Evolutionary conservation across 2,329 filamentous ascomycete species (phyloP).

Genomic region (Cytospora paraplurivora): DNA sequence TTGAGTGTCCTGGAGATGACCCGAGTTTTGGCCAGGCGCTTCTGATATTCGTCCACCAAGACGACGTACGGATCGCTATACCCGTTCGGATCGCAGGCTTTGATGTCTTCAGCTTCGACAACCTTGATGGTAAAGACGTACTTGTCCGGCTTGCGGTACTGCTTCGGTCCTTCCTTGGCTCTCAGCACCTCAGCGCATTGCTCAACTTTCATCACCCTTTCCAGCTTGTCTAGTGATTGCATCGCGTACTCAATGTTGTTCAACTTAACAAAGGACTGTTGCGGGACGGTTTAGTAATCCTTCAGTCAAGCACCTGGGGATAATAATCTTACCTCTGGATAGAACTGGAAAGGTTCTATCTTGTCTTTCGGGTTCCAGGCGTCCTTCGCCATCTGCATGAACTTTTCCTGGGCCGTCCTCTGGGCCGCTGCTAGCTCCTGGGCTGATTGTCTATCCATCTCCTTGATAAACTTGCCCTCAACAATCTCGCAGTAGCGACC

Average conservation of each 20-base stretch:
- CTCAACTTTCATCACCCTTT: conserved; percentile 88
- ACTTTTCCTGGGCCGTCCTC: conserved; percentile 87
- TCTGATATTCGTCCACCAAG: conserved; percentile 95
- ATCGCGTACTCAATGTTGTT: conserved; percentile 98
- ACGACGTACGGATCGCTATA: conserved; percentile 97
- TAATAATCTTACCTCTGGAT: conserved; percentile 68
- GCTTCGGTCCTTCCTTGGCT: conserved; percentile 68
- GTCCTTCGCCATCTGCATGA: conserved; percentile 91
- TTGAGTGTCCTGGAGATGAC: conserved; percentile 90
- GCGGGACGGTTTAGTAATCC: conserved; percentile 1
- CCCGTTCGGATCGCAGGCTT: conserved; percentile 95
- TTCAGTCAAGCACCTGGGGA: not conserved
- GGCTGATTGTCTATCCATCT: conserved; percentile 90
- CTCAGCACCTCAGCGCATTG: conserved; percentile 82
- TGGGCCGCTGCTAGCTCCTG: conserved; percentile 79
- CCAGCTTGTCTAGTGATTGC: conserved; percentile 86
- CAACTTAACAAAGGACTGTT: conserved; percentile 89
- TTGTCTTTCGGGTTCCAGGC: conserved; percentile 91
- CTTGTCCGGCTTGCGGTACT: conserved; percentile 70
- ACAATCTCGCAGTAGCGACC: conserved; percentile 89
- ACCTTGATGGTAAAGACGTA: conserved; percentile 99
- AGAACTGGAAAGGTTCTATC: conserved; percentile 95
- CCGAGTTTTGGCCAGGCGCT: conserved; percentile 90
- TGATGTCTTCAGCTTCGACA: conserved; percentile 94
- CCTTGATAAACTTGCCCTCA: conserved; percentile 80